Conservation (phyloP, 148 eudicot genomes). For the Rhododendron vialii region DNA sequence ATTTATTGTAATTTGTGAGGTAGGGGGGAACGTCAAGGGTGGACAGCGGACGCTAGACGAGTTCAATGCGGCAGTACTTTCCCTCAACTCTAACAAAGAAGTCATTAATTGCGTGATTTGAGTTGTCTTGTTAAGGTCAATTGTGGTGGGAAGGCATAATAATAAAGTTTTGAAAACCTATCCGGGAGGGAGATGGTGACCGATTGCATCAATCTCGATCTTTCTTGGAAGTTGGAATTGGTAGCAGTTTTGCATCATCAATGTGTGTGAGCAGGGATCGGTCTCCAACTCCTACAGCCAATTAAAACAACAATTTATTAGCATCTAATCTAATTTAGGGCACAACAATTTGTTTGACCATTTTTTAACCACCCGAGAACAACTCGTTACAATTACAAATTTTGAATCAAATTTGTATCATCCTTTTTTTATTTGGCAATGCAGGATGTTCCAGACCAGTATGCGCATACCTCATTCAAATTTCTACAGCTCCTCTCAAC, state of each 20-base stretch:
- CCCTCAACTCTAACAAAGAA: too few relatives aligned
- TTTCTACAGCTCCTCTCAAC: too few relatives aligned
- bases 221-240: not conserved
- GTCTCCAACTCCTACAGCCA: not conserved
- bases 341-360: not conserved
- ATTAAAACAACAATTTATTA: not conserved
- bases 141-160: not conserved
- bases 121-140: not conserved
- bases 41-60: not conserved
- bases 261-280: not conserved
- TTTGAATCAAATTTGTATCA: too few relatives aligned
- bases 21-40: not conserved
- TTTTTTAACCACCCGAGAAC: too few relatives aligned
- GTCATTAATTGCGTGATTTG: not conserved
- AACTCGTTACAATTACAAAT: too few relatives aligned
- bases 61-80: not conserved
- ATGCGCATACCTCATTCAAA: too few relatives aligned
- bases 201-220: not conserved
- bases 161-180: not conserved
- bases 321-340: not conserved
- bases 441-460: too few relatives aligned
- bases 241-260: conserved; percentile 1
- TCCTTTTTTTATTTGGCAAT: too few relatives aligned
- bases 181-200: not conserved
- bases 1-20: not conserved